phyloP scores from a whole-genome alignment of 495 filamentous ascomycete genomes.

The Talaromyces nanjingensis region DNA sequence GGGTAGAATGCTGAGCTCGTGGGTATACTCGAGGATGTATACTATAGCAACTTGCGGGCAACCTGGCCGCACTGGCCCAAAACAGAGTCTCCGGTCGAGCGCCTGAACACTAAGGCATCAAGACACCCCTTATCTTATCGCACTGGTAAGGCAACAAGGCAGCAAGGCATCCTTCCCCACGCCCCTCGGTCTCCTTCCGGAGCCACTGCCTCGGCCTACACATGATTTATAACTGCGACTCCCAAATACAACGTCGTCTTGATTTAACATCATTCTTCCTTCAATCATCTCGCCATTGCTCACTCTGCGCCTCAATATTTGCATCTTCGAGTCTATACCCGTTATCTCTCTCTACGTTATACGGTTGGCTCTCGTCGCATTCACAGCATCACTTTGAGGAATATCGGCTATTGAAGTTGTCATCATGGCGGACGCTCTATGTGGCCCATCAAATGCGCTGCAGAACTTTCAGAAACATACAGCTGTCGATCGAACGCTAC shows the following conservation, averaged over 20 bases:
- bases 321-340: not conserved
- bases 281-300: not conserved
- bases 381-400: not conserved
- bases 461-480: conserved; percentile 80
- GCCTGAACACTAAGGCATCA: conserved; percentile 2
- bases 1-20: not conserved
- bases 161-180: conserved; percentile 5
- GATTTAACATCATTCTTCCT: not conserved
- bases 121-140: conserved; percentile 8
- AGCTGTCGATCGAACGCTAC: conserved; percentile 67
- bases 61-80: conserved; percentile 10
- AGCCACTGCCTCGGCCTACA: conserved; percentile 3
- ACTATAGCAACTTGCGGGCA: conserved; percentile 1
- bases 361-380: not conserved
- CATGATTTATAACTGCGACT: not conserved
- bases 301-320: not conserved
- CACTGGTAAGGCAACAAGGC: not conserved
- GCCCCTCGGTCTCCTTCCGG: not conserved
- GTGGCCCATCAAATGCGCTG: conserved; percentile 84
- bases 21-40: not conserved
- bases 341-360: not conserved
- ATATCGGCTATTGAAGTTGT: not conserved
- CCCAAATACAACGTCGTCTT: not conserved
- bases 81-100: not conserved
- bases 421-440: conserved; percentile 74